phyloP scores from a whole-genome alignment of 495 filamentous ascomycete species.

The Xylaria curta region DNA sequence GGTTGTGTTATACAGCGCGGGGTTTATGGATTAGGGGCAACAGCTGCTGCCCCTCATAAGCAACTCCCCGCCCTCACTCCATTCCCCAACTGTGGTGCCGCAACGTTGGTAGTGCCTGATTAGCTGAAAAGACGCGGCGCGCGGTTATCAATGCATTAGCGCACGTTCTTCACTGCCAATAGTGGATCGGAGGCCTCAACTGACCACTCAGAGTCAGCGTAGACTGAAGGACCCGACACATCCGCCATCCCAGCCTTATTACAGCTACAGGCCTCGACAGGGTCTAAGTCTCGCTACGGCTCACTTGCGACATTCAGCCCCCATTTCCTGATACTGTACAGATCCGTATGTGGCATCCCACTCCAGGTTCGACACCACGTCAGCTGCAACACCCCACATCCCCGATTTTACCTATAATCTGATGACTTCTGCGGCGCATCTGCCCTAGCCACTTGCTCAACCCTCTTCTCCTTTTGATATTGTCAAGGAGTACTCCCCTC shows the following conservation, averaged over 20 bases:
- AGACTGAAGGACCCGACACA: neutral
- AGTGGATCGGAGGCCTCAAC: constrained; percentile 14
- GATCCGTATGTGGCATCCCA: too few species aligned
- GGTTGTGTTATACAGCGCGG: neutral
- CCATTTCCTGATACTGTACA: neutral
- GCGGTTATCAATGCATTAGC: constrained; percentile 23
- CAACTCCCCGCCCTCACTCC: neutral
- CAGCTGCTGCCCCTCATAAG: neutral
- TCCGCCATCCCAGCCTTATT: constrained; percentile 13
- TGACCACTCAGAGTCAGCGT: neutral
- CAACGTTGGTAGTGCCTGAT: neutral
- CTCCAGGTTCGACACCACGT: neutral
- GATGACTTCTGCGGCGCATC: neutral
- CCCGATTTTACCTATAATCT: constrained; percentile 1
- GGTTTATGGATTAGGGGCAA: neutral
- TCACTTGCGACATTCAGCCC: neutral
- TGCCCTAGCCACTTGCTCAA: neutral
- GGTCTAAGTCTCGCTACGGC: too few species aligned
- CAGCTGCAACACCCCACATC: constrained; percentile 14
- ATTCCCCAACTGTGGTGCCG: neutral
- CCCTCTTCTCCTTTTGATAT: neutral
- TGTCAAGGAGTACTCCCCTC: neutral
- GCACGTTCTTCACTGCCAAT: neutral
- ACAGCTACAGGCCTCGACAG: neutral
- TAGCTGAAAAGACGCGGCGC: neutral